Conservation (phyloP, 345 rosid species). For the Heritiera littoralis region DNA sequence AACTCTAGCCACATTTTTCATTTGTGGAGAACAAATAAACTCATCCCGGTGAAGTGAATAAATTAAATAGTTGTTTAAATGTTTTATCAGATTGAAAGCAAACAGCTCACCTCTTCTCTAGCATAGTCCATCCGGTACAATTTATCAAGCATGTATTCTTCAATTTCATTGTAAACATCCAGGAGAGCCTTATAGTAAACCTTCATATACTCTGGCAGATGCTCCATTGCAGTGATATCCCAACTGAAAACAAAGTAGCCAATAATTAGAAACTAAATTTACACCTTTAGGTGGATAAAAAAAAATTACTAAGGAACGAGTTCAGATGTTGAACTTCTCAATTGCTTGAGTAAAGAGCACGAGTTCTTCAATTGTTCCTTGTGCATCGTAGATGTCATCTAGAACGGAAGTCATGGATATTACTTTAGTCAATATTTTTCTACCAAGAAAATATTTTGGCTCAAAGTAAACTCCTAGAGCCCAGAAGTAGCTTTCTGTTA, state of each 20-base stretch:
- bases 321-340: conserved; percentile 29
- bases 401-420: conserved; percentile 24
- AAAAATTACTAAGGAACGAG: neutral
- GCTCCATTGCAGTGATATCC: conserved; percentile 26
- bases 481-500: conserved; percentile 48
- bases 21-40: conserved; percentile 1
- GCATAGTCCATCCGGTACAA: neutral
- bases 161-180: conserved; percentile 34
- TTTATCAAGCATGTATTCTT: conserved; percentile 7
- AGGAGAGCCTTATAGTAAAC: conserved; percentile 30
- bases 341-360: conserved; percentile 33
- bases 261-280: neutral
- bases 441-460: conserved; percentile 29
- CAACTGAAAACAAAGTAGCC: conserved; percentile 27
- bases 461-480: conserved; percentile 28
- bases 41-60: too few species aligned
- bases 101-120: too few species aligned
- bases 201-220: conserved; percentile 41
- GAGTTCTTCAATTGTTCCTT: conserved; percentile 51
- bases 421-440: conserved; percentile 32
- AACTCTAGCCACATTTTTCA: conserved; percentile 22
- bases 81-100: too few species aligned
- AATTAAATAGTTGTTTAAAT: too few species aligned
- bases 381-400: conserved; percentile 46
- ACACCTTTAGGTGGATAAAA: neutral